Evolutionary conservation across 495 filamentous ascomycete species (phyloP).

Genomic region (Neurospora sp.): DNA sequence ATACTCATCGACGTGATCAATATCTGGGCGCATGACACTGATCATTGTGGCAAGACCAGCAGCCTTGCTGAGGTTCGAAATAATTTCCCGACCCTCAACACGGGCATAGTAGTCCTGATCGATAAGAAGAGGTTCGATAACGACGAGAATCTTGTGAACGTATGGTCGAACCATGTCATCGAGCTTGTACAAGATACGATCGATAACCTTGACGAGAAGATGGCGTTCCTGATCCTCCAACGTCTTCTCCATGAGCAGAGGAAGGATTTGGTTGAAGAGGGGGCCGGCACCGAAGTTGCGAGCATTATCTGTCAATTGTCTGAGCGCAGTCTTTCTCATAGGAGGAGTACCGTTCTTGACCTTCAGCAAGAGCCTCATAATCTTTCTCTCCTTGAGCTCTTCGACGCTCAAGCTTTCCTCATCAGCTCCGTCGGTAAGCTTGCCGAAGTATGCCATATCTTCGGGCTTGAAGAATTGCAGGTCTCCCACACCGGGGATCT

Average conservation of each 20-base stretch:
- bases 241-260: slow-evolving; percentile 96
- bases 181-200: slow-evolving; percentile 95
- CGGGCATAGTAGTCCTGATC: slow-evolving; percentile 99
- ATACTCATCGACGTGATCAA: slow-evolving; percentile 97
- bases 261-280: slow-evolving; percentile 96
- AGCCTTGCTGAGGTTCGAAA: slow-evolving; percentile 93
- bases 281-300: slow-evolving; percentile 91
- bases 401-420: slow-evolving; percentile 88
- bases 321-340: slow-evolving; percentile 98
- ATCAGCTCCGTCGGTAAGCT: slow-evolving; percentile 89
- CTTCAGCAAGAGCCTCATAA: slow-evolving; percentile 92
- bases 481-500: slow-evolving; percentile 95
- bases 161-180: slow-evolving; percentile 95
- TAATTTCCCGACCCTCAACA: slow-evolving; percentile 96
- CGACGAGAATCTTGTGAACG: slow-evolving; percentile 96
- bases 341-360: slow-evolving; percentile 99
- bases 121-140: slow-evolving; percentile 97
- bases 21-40: slow-evolving; percentile 96
- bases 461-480: slow-evolving; percentile 98
- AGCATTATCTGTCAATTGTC: slow-evolving; percentile 96
- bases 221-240: slow-evolving; percentile 98
- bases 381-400: slow-evolving; percentile 95
- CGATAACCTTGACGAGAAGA: slow-evolving; percentile 97
- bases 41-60: slow-evolving; percentile 99
- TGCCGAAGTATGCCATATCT: slow-evolving; percentile 99